Evolutionary conservation across 2,329 filamentous ascomycete species (phyloP), one percentile per base, ranked within the genome.

Genomic region (Penicillium sp.): DNA sequence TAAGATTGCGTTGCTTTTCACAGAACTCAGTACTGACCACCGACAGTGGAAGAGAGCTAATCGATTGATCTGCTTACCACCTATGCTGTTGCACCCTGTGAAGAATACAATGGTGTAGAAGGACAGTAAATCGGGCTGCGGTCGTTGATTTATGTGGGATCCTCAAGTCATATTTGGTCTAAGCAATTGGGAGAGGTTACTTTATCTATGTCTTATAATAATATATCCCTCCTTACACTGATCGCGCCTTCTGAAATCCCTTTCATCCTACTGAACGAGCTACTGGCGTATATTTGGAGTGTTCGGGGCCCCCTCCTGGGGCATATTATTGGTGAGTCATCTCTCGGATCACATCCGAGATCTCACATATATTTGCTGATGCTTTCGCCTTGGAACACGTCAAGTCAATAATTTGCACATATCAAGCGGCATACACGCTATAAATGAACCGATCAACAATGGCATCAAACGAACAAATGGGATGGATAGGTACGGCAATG

Each of bases 401-500:
- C 13, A 31, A 29, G 10, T 44, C 29, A 31, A 31, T 20, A 14
- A 31, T 3, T 18, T 20, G 7, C n/a, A 44, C 42, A 9, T 31
- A 20, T 8, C n/a, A 31, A 31, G 6, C 5, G 5, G 13, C 38
- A 40, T 11, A 9, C 6, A 14, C 13, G 38, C 29, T 32, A 22
- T 22, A 34, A 46, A 10, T 8, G 5, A 32, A 20, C 6, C 16
- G 20, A 9, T 20, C 13, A 13, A 51, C 7, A 26, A 55, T 55
- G 53, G 5, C 47, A 4, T 35, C 51, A 32, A 32, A 6, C 5
- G 24, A 31, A 16, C 45, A 24, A 34, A n/a, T 57, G 7, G 55
- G 55, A 34, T 57, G 55, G 55, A 57, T 57, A 55, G 55, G 55
- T 52, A 55, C 14, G 34, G 24, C 34, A 24, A 42, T 14, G 4